A percentile compares a stretch with the other conserved stretches of the same genome.
These are phyloP conservation scores for Lactarius psammicola DNA, from an alignment of 768 basidiomycete species.

Conservation along the genomic window DNA sequence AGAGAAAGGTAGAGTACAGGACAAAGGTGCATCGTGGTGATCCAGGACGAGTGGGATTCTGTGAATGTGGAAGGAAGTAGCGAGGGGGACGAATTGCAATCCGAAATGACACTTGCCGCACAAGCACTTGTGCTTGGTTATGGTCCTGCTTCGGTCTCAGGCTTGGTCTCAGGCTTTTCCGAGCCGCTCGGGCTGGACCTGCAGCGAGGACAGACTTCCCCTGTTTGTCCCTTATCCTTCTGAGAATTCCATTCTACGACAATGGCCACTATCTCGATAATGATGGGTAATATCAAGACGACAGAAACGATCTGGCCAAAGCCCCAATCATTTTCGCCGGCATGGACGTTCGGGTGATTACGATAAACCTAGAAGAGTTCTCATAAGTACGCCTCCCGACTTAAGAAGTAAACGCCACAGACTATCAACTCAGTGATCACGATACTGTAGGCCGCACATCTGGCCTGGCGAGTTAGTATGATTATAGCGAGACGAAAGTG, in stretches of 20 bases:
- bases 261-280: not conserved
- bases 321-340: not conserved
- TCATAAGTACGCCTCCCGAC: not conserved
- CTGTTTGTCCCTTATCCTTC: not conserved
- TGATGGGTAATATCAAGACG: not conserved
- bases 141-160: not conserved
- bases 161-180: too few relatives aligned
- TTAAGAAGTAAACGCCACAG: not conserved
- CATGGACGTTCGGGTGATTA: not conserved
- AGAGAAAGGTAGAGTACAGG: too few relatives aligned
- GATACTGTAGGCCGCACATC: not conserved
- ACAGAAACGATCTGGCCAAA: not conserved
- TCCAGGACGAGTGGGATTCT: not conserved
- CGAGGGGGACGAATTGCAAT: too few relatives aligned
- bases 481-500: not conserved
- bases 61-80: too few relatives aligned
- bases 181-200: not conserved
- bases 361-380: not conserved
- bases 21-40: not conserved
- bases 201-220: not conserved
- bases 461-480: not conserved
- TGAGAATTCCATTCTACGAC: not conserved
- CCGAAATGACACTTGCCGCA: too few relatives aligned
- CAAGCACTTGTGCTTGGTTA: too few relatives aligned
- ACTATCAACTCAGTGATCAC: not conserved